These are phyloP conservation scores for Funneliformis geosporum DNA, from an alignment of 192 early-diverging fungal species.

Conservation along the genomic window DNA sequence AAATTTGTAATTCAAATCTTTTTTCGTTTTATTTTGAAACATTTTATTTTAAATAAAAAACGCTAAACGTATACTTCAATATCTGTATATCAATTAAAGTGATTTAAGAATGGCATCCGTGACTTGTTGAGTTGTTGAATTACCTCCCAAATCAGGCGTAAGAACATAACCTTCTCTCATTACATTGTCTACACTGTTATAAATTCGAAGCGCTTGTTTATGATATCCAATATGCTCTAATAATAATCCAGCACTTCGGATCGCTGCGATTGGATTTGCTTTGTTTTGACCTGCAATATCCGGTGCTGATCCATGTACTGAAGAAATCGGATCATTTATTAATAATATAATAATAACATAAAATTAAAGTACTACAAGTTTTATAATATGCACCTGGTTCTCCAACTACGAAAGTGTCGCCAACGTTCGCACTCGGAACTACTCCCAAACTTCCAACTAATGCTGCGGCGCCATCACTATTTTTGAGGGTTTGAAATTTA, in stretches of 20 bases:
- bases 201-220: conserved; percentile 73
- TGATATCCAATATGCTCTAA: conserved; percentile 82
- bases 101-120: conserved; percentile 77
- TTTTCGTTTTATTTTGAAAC: too few species aligned
- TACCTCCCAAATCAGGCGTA: conserved; percentile 92
- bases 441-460: conserved; percentile 93
- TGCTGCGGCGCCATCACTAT: conserved; percentile 91
- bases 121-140: conserved; percentile 79
- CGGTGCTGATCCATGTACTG: conserved; percentile 93
- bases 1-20: too few species aligned
- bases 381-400: conserved; percentile 67
- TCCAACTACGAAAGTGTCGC: conserved; percentile 92
- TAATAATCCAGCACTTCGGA: conserved; percentile 91
- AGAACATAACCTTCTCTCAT: conserved; percentile 59
- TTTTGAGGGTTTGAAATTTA: not conserved
- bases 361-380: not conserved
- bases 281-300: conserved; percentile 98
- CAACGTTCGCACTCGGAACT: conserved; percentile 95
- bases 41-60: not conserved
- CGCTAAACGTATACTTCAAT: too few species aligned
- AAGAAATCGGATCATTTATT: not conserved
- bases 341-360: not conserved
- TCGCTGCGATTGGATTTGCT: conserved; percentile 95
- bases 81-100: conserved; percentile 43
- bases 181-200: conserved; percentile 84